Percentiles rank a stretch among this genome's conserved stretches.
Evolutionary conservation across 768 basidiomycete species (phyloP).

Genomic region (Suillus hirtellus): DNA sequence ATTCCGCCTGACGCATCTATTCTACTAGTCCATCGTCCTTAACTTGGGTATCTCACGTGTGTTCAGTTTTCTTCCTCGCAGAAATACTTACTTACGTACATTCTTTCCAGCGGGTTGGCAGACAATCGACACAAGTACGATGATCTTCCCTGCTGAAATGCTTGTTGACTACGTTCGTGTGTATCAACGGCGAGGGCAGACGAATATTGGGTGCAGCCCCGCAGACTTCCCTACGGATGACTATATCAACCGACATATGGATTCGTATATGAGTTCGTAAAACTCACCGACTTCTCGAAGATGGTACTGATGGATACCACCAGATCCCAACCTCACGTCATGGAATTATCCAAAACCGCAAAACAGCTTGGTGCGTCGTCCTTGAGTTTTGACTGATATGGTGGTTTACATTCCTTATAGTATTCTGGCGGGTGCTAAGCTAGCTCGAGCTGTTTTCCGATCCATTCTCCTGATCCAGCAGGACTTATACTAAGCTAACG

Average conservation of each 20-base stretch:
- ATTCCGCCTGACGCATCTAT: neutral
- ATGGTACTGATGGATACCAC: neutral
- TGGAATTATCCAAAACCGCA: slow-evolving; percentile 46
- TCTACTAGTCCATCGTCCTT: slow-evolving; percentile 46
- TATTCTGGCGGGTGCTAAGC: slow-evolving; percentile 12
- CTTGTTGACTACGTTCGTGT: slow-evolving; percentile 61
- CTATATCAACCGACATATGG: slow-evolving; percentile 46
- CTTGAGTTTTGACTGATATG: neutral
- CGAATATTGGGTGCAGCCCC: slow-evolving; percentile 54
- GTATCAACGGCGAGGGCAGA: slow-evolving; percentile 47
- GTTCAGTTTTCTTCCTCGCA: slow-evolving; percentile 20
- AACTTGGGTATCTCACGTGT: slow-evolving; percentile 63
- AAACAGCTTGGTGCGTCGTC: slow-evolving; percentile 29
- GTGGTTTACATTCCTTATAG: neutral
- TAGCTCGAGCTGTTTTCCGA: neutral
- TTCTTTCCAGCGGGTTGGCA: slow-evolving; percentile 61
- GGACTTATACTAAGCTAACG: neutral
- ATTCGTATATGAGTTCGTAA: slow-evolving; percentile 60
- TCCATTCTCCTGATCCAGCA: neutral
- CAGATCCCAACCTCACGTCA: slow-evolving; percentile 44
- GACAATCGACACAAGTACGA: slow-evolving; percentile 43
- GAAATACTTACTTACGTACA: slow-evolving; percentile 4
- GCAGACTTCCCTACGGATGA: slow-evolving; percentile 46
- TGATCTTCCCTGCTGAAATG: slow-evolving; percentile 52
- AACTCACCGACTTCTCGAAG: slow-evolving; percentile 3